Evolutionary conservation across 1,284 basidiomycete genomes (phyloP).

Genomic region (Cutaneotrichosporon dermatis): DNA sequence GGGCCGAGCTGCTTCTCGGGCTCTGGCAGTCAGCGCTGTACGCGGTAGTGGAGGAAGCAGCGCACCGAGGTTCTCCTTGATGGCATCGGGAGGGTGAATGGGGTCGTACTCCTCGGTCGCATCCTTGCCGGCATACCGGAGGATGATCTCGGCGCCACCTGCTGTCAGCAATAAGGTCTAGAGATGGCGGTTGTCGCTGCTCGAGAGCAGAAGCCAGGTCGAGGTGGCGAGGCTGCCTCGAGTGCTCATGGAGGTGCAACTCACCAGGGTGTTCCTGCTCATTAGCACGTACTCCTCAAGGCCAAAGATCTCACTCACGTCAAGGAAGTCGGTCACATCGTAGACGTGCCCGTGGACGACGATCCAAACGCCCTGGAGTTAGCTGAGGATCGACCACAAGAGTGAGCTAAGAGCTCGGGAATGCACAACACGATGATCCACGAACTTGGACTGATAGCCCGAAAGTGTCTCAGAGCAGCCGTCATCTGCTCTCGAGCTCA

Average conservation of each 20-base stretch:
- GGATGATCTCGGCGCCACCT: slow-evolving; percentile 57
- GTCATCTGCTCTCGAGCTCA: too few species aligned
- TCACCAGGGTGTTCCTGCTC: slow-evolving; percentile 59
- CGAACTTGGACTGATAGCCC: too few species aligned
- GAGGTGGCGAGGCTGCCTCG: too few species aligned
- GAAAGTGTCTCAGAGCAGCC: too few species aligned
- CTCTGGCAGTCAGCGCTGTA: neutral
- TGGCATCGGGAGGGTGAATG: slow-evolving; percentile 82
- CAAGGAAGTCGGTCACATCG: slow-evolving; percentile 70
- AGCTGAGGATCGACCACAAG: neutral
- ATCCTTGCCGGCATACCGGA: slow-evolving; percentile 71
- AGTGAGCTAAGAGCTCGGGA: too few species aligned
- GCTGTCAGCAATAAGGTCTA: too few species aligned
- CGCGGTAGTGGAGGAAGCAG: too few species aligned
- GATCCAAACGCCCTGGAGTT: slow-evolving; percentile 70
- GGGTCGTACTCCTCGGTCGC: slow-evolving; percentile 77
- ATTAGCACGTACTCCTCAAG: neutral
- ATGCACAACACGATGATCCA: too few species aligned
- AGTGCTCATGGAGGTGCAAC: too few species aligned
- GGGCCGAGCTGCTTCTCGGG: slow-evolving; percentile 55
- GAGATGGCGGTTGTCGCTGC: too few species aligned
- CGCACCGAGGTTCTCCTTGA: slow-evolving; percentile 64
- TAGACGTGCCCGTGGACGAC: slow-evolving; percentile 76
- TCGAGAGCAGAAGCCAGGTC: too few species aligned
- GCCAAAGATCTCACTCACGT: slow-evolving; percentile 50